Percentiles rank a stretch among this genome's conserved stretches.
These are phyloP conservation scores for Wallacemonas sp. DNA, from an alignment of 208 protist species.

Conservation along the genomic window DNA sequence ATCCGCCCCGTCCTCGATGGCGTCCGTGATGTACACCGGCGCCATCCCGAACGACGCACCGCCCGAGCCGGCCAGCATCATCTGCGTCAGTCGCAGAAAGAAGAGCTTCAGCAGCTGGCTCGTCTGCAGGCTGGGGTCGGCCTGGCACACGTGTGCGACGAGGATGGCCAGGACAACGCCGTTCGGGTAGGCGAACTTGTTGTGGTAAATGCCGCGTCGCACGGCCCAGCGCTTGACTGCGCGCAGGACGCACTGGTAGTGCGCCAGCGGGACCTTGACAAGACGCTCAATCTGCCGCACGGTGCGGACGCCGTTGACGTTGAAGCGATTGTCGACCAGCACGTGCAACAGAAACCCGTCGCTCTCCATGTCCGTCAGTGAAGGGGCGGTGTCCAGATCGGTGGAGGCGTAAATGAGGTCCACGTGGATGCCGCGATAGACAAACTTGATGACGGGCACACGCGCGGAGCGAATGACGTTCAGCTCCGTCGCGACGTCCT, in stretches of 20 bases:
- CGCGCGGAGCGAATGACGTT: slow-evolving; percentile 60
- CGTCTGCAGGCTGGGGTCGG: slow-evolving; percentile 84
- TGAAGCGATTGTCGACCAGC: slow-evolving; percentile 44
- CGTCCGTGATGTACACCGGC: slow-evolving; percentile 70
- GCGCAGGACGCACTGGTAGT: slow-evolving; percentile 59
- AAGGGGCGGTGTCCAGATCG: slow-evolving; percentile 50
- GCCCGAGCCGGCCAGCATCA: not conserved
- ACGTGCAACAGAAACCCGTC: slow-evolving; percentile 66
- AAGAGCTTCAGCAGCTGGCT: slow-evolving; percentile 89
- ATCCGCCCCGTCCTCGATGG: slow-evolving; percentile 16
- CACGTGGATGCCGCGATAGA: slow-evolving; percentile 49
- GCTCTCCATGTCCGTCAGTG: slow-evolving; percentile 46
- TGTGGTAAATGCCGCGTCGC: slow-evolving; percentile 94
- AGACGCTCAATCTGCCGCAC: slow-evolving; percentile 63
- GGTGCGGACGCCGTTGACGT: slow-evolving; percentile 80
- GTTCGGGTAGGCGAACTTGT: slow-evolving; percentile 95
- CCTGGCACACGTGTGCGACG: slow-evolving; percentile 93
- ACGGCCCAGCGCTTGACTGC: slow-evolving; percentile 85
- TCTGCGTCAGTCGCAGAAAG: slow-evolving; percentile 32
- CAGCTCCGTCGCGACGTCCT: slow-evolving; percentile 34
- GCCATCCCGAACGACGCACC: slow-evolving; percentile 14
- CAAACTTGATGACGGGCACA: slow-evolving; percentile 86
- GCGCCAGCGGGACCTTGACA: slow-evolving; percentile 43
- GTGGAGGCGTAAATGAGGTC: slow-evolving; percentile 82
- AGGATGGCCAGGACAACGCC: slow-evolving; percentile 96